phyloP scores from a whole-genome alignment of 2,329 filamentous ascomycete genomes.

The Penicillium sp. region DNA sequence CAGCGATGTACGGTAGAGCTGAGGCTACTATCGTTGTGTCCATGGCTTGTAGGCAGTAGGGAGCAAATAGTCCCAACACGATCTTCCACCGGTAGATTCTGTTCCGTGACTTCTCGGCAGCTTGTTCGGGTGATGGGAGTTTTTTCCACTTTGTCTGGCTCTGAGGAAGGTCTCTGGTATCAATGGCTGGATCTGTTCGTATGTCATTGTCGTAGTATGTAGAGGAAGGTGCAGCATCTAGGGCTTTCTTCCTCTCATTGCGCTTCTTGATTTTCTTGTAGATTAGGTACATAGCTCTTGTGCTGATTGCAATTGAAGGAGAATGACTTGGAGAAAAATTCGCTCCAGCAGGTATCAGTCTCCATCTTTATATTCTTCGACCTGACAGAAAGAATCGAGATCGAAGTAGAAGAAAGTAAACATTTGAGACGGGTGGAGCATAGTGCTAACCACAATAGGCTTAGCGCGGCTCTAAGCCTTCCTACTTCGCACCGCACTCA shows the following conservation, averaged over 20 bases:
- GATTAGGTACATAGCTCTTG: neutral
- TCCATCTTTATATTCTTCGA: neutral
- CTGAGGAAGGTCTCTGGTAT: neutral
- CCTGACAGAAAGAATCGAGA: neutral
- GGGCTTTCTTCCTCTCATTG: neutral
- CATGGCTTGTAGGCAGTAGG: constrained; percentile 60
- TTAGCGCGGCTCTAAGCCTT: neutral
- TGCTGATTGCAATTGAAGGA: neutral
- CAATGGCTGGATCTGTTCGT: neutral
- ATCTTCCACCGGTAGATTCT: constrained; percentile 57
- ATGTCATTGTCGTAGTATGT: neutral
- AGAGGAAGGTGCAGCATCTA: neutral
- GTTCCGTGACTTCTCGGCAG: constrained; percentile 2
- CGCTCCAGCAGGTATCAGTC: neutral
- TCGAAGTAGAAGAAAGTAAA: neutral
- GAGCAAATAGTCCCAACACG: constrained; percentile 56
- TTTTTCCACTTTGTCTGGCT: neutral
- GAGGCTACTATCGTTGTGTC: constrained; percentile 63
- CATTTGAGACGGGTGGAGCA: neutral
- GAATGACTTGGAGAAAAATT: neutral
- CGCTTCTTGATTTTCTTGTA: constrained; percentile 2
- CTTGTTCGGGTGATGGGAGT: neutral
- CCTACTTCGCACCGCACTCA: neutral
- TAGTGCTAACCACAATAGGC: neutral
- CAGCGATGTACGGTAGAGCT: constrained; percentile 59